Percentiles rank a stretch among this genome's conserved stretches.
phyloP scores from a whole-genome alignment of 176 grass and related monocot genomes.

The maize (Zea mays) region Zm-B73-REFERENCE-NAM-5.0 NC_050102.1:131667501-131668000 shows the following conservation, averaged over 20 bases:
- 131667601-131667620: too few relatives aligned
- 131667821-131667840: neutral
- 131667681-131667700: neutral
- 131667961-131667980: conserved; percentile 90
- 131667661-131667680: neutral
- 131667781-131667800: neutral
- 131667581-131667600: too few relatives aligned
- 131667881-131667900: conserved; percentile 22
- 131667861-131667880: conserved; percentile 24
- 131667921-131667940: conserved; percentile 54
- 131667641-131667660: neutral
- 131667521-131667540: too few relatives aligned
- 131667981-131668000: conserved; percentile 96
- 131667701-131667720: neutral
- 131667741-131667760: neutral
- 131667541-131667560: too few relatives aligned
- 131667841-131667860: neutral
- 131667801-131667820: neutral
- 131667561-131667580: too few relatives aligned
- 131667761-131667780: conserved; percentile 5
- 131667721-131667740: neutral
- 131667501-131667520: too few relatives aligned
- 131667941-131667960: conserved; percentile 98
- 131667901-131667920: conserved; percentile 18
- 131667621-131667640: neutral